phyloP scores from a whole-genome alignment of 495 filamentous ascomycete species.

The Trichoderma reesei region DNA sequence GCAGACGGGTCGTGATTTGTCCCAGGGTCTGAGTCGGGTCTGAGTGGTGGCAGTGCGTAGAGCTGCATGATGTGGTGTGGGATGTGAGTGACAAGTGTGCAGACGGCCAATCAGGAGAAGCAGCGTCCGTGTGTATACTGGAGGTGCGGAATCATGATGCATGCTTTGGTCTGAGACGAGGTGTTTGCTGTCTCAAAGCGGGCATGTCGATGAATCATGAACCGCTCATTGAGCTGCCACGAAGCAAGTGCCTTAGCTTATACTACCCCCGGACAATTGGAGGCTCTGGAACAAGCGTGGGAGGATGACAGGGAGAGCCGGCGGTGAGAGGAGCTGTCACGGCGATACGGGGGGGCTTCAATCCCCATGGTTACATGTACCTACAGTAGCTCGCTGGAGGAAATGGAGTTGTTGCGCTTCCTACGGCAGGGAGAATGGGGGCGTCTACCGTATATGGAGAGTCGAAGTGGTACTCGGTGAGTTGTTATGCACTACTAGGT shows the following conservation, averaged over 20 bases:
- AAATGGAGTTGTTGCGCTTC: no score
- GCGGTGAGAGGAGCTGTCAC: not conserved
- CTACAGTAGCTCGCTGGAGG: no score
- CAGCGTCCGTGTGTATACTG: not conserved
- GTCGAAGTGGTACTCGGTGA: no score
- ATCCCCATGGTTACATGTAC: not conserved
- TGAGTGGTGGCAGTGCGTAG: not conserved
- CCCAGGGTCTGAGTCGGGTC: not conserved
- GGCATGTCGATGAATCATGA: not conserved
- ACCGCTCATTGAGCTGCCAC: not conserved
- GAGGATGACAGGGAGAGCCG: constrained; percentile 7
- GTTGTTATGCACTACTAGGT: not conserved
- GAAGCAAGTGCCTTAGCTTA: not conserved
- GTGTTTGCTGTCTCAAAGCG: not conserved
- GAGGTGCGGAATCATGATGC: not conserved
- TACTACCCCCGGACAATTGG: not conserved
- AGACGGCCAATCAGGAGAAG: not conserved
- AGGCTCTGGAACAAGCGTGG: not conserved
- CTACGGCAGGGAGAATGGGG: no score
- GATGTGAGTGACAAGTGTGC: not conserved
- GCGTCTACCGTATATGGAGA: no score
- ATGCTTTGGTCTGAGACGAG: not conserved
- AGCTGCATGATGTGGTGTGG: not conserved
- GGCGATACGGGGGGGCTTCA: not conserved
- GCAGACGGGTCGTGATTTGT: not conserved